These are phyloP conservation scores for Candida loeiensis DNA, from an alignment of 805 yeast species.

Conservation along the genomic window DNA sequence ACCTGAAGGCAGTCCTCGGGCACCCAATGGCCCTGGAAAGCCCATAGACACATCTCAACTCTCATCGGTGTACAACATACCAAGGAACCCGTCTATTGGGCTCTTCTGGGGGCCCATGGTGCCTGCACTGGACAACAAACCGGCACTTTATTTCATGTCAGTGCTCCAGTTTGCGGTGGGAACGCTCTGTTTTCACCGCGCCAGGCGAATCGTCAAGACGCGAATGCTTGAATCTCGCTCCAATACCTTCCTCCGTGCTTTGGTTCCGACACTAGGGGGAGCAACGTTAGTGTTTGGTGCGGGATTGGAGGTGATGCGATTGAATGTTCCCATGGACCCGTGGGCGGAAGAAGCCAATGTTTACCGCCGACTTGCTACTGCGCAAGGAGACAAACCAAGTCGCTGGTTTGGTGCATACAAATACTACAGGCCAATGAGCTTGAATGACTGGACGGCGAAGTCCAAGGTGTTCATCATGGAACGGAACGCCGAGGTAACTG, in stretches of 20 bases:
- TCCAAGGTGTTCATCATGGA: slow-evolving; percentile 5
- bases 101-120: slow-evolving; percentile 62
- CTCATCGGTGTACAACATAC: slow-evolving; percentile 1
- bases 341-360: slow-evolving; percentile 66
- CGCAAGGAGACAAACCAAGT: slow-evolving; percentile 46
- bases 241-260: slow-evolving; percentile 10
- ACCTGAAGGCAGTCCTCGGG: slow-evolving; percentile 15
- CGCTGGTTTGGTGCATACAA: slow-evolving; percentile 69
- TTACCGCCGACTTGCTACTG: slow-evolving; percentile 49
- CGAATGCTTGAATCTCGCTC: slow-evolving; percentile 3
- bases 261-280: slow-evolving; percentile 32
- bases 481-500: not conserved
- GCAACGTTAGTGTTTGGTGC: slow-evolving; percentile 48
- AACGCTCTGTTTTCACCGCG: slow-evolving; percentile 20
- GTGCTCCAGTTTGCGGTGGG: slow-evolving; percentile 55
- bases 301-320: slow-evolving; percentile 53
- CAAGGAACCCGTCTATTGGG: slow-evolving; percentile 15
- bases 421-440: slow-evolving; percentile 50
- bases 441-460: slow-evolving; percentile 32
- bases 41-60: not conserved
- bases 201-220: slow-evolving; percentile 15
- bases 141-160: slow-evolving; percentile 51
- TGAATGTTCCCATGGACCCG: slow-evolving; percentile 53
- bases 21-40: slow-evolving; percentile 2
- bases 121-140: slow-evolving; percentile 64